phyloP scores from a whole-genome alignment of 495 filamentous ascomycete species.

The Sordaria brevicollis region DNA sequence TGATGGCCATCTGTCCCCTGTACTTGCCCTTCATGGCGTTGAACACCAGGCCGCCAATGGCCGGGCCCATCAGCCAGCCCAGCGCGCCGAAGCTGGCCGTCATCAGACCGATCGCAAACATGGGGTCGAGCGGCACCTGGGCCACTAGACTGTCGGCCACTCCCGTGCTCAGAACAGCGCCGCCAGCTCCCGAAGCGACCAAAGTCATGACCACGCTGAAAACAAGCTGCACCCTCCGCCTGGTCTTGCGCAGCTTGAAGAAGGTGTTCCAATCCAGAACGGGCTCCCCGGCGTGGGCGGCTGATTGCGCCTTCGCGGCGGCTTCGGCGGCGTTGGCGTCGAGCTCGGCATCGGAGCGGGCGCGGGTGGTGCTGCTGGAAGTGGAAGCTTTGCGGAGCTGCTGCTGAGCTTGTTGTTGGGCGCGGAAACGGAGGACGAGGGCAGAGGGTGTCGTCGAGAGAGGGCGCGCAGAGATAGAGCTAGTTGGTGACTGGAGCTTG shows the following conservation, averaged over 20 bases:
- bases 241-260: constrained; percentile 76
- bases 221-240: constrained; percentile 70
- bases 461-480: constrained; percentile 2
- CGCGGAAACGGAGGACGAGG: constrained; percentile 4
- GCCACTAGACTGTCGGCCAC: constrained; percentile 58
- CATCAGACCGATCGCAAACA: constrained; percentile 70
- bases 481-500: constrained; percentile 2
- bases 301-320: constrained; percentile 11
- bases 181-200: constrained; percentile 48
- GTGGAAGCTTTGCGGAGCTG: constrained; percentile 2
- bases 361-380: not conserved
- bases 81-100: constrained; percentile 59
- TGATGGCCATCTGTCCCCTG: constrained; percentile 59
- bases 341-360: constrained; percentile 13
- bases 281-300: constrained; percentile 14
- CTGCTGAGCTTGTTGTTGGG: constrained; percentile 4
- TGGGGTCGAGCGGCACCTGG: constrained; percentile 69
- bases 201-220: constrained; percentile 58
- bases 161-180: constrained; percentile 49
- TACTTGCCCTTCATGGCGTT: constrained; percentile 54
- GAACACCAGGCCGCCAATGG: constrained; percentile 67
- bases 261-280: constrained; percentile 84
- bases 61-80: constrained; percentile 81
- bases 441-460: constrained; percentile 7
- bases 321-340: constrained; percentile 13